phyloP scores from a whole-genome alignment of 163 green algal species.

The Scenedesmus sp. region DNA sequence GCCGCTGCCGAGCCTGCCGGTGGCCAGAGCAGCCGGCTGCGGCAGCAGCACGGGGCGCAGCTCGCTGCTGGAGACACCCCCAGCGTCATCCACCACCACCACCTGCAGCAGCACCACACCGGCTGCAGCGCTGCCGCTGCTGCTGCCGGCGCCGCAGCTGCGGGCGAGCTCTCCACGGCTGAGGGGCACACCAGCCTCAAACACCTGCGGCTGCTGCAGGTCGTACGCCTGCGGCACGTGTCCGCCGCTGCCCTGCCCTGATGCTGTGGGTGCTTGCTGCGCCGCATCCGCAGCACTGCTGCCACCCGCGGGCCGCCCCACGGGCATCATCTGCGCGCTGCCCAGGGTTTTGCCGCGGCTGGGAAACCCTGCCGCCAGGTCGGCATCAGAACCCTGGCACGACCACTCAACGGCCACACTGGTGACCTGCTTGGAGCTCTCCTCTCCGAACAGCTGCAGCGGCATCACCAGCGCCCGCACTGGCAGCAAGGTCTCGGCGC shows the following conservation, averaged over 20 bases:
- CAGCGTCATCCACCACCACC: background rate
- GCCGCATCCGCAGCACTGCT: background rate
- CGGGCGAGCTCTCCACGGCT: background rate
- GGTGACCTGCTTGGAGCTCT: background rate
- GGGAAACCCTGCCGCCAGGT: background rate
- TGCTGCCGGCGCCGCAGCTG: background rate
- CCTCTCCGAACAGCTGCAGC: background rate
- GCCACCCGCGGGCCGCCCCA: background rate
- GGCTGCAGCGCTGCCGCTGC: background rate
- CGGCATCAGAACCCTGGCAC: background rate
- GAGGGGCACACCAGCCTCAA: background rate
- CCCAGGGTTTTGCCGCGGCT: background rate
- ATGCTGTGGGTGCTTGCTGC: constrained; percentile 17
- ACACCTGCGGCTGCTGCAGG: constrained; percentile 10
- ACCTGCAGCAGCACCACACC: constrained; percentile 13
- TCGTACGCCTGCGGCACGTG: background rate
- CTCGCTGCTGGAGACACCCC: background rate
- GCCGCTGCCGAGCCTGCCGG: constrained; percentile 10
- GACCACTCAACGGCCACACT: background rate
- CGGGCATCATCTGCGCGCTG: background rate
- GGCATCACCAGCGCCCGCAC: constrained; percentile 6
- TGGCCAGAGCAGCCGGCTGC: background rate
- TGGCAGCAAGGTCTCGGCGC: background rate
- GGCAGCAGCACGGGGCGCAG: constrained; percentile 33
- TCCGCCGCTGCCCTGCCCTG: background rate